These are phyloP conservation scores for Aspergillus avenaceus DNA, from an alignment of 495 filamentous ascomycete genomes.

Conservation along the genomic window DNA sequence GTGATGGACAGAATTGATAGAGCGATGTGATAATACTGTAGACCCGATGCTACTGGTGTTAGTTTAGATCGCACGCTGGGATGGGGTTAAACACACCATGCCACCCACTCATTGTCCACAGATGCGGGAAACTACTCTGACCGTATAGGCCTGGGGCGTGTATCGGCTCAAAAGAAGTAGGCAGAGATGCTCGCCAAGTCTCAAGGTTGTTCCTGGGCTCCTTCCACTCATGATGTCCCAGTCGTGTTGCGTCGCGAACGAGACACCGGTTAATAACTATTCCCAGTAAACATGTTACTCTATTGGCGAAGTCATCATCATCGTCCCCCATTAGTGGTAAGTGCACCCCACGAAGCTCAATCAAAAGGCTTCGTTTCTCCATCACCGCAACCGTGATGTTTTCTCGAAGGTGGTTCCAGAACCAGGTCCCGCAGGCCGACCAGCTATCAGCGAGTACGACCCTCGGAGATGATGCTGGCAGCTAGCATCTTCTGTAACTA, in stretches of 20 bases:
- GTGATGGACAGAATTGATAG: constrained; percentile 18
- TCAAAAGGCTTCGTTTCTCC: constrained; percentile 25
- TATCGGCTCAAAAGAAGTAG: constrained; percentile 21
- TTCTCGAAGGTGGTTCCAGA: constrained; percentile 39
- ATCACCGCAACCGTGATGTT: constrained; percentile 35
- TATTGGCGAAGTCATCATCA: constrained; percentile 27
- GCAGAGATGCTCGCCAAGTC: constrained; percentile 15
- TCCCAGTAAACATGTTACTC: constrained; percentile 25
- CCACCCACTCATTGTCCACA: constrained; percentile 22
- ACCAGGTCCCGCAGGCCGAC: constrained; percentile 11
- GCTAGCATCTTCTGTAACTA: constrained; percentile 11
- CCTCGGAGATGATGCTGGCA: constrained; percentile 25
- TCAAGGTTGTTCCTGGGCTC: constrained; percentile 10
- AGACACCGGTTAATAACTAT: constrained; percentile 29
- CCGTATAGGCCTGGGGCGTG: background rate
- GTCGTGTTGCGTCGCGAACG: background rate
- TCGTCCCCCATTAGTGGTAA: constrained; percentile 4
- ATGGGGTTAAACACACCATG: no score
- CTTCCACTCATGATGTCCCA: constrained; percentile 5
- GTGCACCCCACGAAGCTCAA: constrained; percentile 20
- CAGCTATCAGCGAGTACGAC: constrained; percentile 22
- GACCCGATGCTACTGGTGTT: constrained; percentile 14
- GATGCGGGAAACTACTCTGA: constrained; percentile 12
- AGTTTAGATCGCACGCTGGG: no score
- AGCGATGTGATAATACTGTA: constrained; percentile 28